A percentile compares a stretch with the other conserved stretches of the same genome.
Evolutionary conservation across 768 basidiomycete species (phyloP).

Genomic region (Clitopilus passeckerianus): DNA sequence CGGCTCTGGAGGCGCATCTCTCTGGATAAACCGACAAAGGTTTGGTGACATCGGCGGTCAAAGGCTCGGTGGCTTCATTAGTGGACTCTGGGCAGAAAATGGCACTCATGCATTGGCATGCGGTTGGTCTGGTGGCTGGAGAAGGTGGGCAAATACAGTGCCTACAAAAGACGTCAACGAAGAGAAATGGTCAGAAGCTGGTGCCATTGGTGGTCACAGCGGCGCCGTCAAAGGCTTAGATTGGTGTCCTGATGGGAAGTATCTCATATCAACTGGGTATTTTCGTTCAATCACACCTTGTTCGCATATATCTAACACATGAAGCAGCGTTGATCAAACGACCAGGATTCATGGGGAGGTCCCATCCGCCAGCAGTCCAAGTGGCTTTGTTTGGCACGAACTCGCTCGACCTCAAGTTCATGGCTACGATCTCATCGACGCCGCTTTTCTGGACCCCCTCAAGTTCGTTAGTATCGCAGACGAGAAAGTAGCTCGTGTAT

Average conservation of each 20-base stretch:
- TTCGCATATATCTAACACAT: slow-evolving; percentile 3
- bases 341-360: slow-evolving; percentile 78
- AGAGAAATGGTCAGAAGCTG: slow-evolving; percentile 67
- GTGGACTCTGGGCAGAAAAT: slow-evolving; percentile 71
- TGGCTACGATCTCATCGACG: slow-evolving; percentile 88
- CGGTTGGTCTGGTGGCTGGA: slow-evolving; percentile 95
- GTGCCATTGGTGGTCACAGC: slow-evolving; percentile 84
- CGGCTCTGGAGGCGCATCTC: slow-evolving; percentile 40
- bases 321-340: slow-evolving; percentile 81
- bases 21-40: slow-evolving; percentile 89
- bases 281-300: slow-evolving; percentile 12
- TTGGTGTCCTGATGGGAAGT: slow-evolving; percentile 88
- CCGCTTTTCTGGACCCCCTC: slow-evolving; percentile 68
- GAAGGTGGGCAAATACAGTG: slow-evolving; percentile 64
- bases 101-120: slow-evolving; percentile 71
- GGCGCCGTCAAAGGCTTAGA: slow-evolving; percentile 73
- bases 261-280: slow-evolving; percentile 82
- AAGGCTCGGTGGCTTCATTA: slow-evolving; percentile 88
- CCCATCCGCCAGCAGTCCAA: slow-evolving; percentile 11
- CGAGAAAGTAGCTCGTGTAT: slow-evolving; percentile 92
- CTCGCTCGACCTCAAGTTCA: slow-evolving; percentile 92
- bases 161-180: slow-evolving; percentile 13
- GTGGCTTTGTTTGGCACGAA: slow-evolving; percentile 64
- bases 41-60: slow-evolving; percentile 96
- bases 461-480: slow-evolving; percentile 91